Evolutionary conservation across 169 alveolate genomes (phyloP), one percentile per base, ranked within the genome.

Genomic region (Eimeria mitis): DNA sequence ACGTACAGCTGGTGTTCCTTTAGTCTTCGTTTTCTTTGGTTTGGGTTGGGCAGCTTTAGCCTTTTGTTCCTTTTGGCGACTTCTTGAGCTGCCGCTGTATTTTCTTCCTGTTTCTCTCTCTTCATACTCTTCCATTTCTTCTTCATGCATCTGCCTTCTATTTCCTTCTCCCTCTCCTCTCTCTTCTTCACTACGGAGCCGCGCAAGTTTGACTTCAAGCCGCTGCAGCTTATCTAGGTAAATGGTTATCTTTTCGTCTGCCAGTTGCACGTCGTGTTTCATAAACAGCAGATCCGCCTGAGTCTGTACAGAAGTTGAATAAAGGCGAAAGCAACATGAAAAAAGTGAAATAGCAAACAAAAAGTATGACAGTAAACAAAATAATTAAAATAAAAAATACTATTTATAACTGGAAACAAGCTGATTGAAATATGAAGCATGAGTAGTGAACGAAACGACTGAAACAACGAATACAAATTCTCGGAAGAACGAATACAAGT

Each of bases 261-360:
- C 95, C 4, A 89, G 95, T 52, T 75, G 56, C 47, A 61, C 40
- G 52, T 89, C 95, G 44, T 75, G 89, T 34, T 61, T 71, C 76
- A 89, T 65, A 40, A 89, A 89, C 49, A 89, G 42, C 63, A 89
- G 31, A 75, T 89, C 95, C 6, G 95, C 95, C 47, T 89, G 78
- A 63, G 89, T 34, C 95, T 89, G 79, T 14, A 42, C 56, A 44
- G 16, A 37, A 37, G 56, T 25, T 37, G 34, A 52, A 42, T 13
- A n/a, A 16, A 23, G n/a, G n/a, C n/a, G n/a, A n/a, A n/a, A n/a
- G n/a, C n/a, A n/a, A n/a, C n/a, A n/a, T n/a, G n/a, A n/a, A n/a
- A n/a, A n/a, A n/a, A n/a, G n/a, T n/a, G n/a, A n/a, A n/a, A n/a
- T n/a, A n/a, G n/a, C n/a, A n/a, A n/a, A n/a, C n/a, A n/a, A n/a